Evolutionary conservation across 495 filamentous ascomycete genomes (phyloP), one percentile per base, ranked within the genome.

Genomic region (Penicillium argentinense): DNA sequence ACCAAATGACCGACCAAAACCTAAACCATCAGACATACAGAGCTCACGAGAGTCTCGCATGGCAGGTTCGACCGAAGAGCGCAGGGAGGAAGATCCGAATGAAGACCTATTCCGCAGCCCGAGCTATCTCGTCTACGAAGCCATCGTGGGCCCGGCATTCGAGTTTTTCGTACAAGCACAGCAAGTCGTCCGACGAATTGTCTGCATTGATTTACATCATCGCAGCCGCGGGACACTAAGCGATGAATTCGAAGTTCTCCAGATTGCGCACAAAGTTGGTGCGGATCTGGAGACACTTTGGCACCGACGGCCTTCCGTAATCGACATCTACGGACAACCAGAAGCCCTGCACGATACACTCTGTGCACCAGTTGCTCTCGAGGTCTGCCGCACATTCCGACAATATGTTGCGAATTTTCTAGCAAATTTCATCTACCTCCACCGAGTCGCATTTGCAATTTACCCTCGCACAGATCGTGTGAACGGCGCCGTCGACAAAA

Each of bases 241-340:
- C 40, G 68, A 72, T 34, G 68, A 72, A 48, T 72, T 68, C 45
- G 68, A 70, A 41, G 68, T 72, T 18, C 63, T 72, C 28, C 64
- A 70, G 29, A 66, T 72, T 13, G 68, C 68, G 8, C 68, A 72
- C 45, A 60, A 64, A 54, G 57, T 72, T 12, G 59, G 63, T 25
- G 67, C 68, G 9, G 66, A 70, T 43, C 63, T 72, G 16, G 68
- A 72, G 42, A 50, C 60, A 3, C 63, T 70, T 39, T 72, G 68
- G 68, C 63, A 67, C 49, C 42, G 30, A 4, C 55, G 68, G 0
- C 68, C 68, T 1, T 39, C 58, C 4, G 63, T 72, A 7, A 60
- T 72, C 2, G 68, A 68, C 27, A 54, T 72, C 14, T 67, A 68
- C 39, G 45, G 54, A 27, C 55, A 49, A 4, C 59, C 62, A 0